Evolutionary conservation across 1,284 basidiomycete genomes (phyloP).

Genomic region (Chalciporus sp.): DNA sequence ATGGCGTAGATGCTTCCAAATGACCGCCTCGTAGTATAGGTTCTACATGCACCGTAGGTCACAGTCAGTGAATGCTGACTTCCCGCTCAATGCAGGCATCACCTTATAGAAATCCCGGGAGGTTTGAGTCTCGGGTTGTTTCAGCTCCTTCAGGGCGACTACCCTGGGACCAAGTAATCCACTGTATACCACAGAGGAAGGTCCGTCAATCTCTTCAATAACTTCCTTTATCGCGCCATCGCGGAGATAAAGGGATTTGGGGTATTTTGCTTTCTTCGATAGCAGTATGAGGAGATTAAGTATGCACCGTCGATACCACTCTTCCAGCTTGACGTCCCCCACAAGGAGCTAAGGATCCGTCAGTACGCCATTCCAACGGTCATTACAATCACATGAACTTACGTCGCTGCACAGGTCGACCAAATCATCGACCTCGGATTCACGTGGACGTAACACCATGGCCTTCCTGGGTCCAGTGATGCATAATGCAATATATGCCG

Average conservation of each 20-base stretch:
- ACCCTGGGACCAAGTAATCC: slow-evolving; percentile 17
- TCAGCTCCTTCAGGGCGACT: slow-evolving; percentile 27
- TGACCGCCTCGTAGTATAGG: slow-evolving; percentile 25
- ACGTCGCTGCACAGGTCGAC: too few species aligned
- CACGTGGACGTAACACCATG: too few species aligned
- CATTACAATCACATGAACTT: too few species aligned
- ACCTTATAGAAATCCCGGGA: slow-evolving; percentile 15
- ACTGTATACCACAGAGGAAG: slow-evolving; percentile 22
- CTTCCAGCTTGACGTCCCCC: slow-evolving; percentile 12
- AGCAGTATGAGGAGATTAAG: slow-evolving; percentile 19
- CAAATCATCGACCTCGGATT: too few species aligned
- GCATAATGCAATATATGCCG: slow-evolving; percentile 12
- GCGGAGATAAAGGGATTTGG: slow-evolving; percentile 16
- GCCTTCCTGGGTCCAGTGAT: not conserved
- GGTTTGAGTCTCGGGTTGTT: not conserved
- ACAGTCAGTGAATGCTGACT: not conserved
- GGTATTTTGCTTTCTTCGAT: slow-evolving; percentile 20
- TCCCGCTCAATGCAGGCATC: not conserved
- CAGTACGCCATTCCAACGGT: not conserved
- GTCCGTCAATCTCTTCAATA: slow-evolving; percentile 7
- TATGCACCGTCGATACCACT: slow-evolving; percentile 19
- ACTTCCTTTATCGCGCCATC: slow-evolving; percentile 1
- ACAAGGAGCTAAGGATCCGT: slow-evolving; percentile 26
- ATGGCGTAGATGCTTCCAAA: slow-evolving; percentile 30
- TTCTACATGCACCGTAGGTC: slow-evolving; percentile 6